Evolutionary conservation across 2,329 filamentous ascomycete species (phyloP), one percentile per base, ranked within the genome.

Genomic region (Talaromyces marneffei): DNA sequence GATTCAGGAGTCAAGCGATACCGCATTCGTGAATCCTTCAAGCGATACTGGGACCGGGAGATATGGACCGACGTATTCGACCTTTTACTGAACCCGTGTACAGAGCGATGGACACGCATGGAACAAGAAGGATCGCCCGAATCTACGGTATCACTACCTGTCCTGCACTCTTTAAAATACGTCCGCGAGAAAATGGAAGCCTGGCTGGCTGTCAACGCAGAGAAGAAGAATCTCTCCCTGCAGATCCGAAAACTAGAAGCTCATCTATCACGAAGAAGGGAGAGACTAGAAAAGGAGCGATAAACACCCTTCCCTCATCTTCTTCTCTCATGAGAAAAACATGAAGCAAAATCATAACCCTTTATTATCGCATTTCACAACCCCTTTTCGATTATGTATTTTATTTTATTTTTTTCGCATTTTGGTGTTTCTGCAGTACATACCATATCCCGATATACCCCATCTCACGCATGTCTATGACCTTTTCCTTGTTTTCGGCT

Each of bases 1-100:
- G 14, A 44, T 14, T 23, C 35, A 3, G 37, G 16, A 9, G 27
- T 82, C 1, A 87, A 89, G 71, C 86, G 82, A 53, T 97, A 96
- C 77, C 85, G 83, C 65, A 86, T 97, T 66, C 85, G 88, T 57
- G 93, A 97, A 75, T 85, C 81, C 14, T 77, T 97, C 63, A 99
- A 99, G 80, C 79, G 94, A 48, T 99, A 99, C 77, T 99, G 94
- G 94, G 92, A 97, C 80, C 89, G 87, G 54, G 92, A 96, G 55
- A 85, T 97, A 48, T 99, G 94, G 94, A 77, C 72, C 2, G 86
- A 89, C 63, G 87, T 89, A 53, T 96, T 99, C 73, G 89, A 92
- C 66, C 69, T 97, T 62, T 77, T 97, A 66, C 80, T 99, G 46
- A 99, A 99, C 74, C 92, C 93, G 0, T 68, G 69, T 9, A 67